Percentiles rank a stretch among this genome's conserved stretches.
These are phyloP conservation scores for Botrytis medusae DNA, from an alignment of 2,329 filamentous ascomycete genomes.

Conservation along the genomic window DNA sequence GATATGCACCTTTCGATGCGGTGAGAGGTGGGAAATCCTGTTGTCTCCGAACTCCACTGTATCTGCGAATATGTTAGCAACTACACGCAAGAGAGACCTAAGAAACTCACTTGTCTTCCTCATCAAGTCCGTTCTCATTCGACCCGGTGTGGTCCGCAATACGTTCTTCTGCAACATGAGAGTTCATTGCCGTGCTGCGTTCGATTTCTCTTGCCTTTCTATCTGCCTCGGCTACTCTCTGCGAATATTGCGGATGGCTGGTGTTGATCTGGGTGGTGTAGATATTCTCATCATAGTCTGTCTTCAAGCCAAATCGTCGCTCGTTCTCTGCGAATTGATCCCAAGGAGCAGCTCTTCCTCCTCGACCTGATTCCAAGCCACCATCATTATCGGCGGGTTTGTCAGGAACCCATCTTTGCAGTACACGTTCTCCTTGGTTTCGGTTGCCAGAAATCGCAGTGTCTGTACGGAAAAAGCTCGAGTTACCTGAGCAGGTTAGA, in stretches of 20 bases:
- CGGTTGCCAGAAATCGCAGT: constrained; percentile 79
- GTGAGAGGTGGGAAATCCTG: constrained; percentile 68
- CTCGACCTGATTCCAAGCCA: constrained; percentile 60
- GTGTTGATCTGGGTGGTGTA: constrained; percentile 93
- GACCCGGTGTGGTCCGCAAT: constrained; percentile 65
- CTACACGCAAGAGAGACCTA: background rate
- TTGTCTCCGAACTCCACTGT: constrained; percentile 84
- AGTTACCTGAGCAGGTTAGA: constrained; percentile 54
- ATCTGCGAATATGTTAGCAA: constrained; percentile 51
- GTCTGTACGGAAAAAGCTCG: constrained; percentile 78
- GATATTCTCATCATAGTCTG: constrained; percentile 88
- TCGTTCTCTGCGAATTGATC: constrained; percentile 95
- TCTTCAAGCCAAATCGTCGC: constrained; percentile 80
- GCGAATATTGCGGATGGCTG: constrained; percentile 76
- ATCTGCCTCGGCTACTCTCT: constrained; percentile 75
- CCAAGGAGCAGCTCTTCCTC: constrained; percentile 56
- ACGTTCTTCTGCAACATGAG: constrained; percentile 88
- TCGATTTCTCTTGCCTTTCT: constrained; percentile 90
- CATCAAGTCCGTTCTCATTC: constrained; percentile 69
- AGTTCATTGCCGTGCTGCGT: constrained; percentile 66
- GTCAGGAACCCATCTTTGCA: constrained; percentile 81
- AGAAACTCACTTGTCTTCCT: constrained; percentile 80
- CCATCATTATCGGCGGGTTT: constrained; percentile 62
- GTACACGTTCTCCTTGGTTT: constrained; percentile 66
- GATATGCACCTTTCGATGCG: constrained; percentile 69